A percentile compares a stretch with the other conserved stretches of the same genome.
These are phyloP conservation scores for Solidago caesia DNA, from an alignment of 129 eudicot species.

Conservation along the genomic window DNA sequence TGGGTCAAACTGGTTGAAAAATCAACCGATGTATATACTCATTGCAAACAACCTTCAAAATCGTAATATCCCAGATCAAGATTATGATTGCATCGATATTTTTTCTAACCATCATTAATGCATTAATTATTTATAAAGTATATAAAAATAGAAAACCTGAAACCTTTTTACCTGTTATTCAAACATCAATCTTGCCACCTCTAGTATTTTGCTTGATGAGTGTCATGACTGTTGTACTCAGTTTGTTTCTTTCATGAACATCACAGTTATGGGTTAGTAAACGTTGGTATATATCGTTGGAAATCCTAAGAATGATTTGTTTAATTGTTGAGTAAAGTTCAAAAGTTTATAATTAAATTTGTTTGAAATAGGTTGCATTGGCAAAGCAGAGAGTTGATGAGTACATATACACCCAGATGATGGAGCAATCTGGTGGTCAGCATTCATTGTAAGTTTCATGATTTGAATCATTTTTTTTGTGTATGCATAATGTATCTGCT, in stretches of 20 bases:
- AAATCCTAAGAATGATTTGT: not conserved
- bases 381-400: slow-evolving; percentile 97
- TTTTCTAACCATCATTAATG: not conserved
- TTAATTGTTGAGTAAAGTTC: not conserved
- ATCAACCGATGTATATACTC: not conserved
- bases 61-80: not conserved
- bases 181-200: no score
- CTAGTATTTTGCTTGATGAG: no score
- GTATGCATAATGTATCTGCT: not conserved
- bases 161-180: no score
- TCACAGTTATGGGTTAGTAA: not conserved
- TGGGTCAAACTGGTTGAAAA: not conserved
- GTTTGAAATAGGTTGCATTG: slow-evolving; percentile 62
- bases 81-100: not conserved
- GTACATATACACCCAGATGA: slow-evolving; percentile 79
- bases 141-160: no score
- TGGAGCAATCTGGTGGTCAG: slow-evolving; percentile 68
- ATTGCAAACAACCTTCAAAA: not conserved
- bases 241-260: not conserved
- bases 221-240: no score
- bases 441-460: slow-evolving; percentile 42
- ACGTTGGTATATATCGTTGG: not conserved
- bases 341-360: not conserved
- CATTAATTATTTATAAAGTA: not conserved
- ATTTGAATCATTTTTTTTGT: not conserved